Percentiles rank a stretch among this genome's conserved stretches.
Conservation (phyloP, 495 filamentous ascomycete species). For the Talaromyces thailandensis region DNA sequence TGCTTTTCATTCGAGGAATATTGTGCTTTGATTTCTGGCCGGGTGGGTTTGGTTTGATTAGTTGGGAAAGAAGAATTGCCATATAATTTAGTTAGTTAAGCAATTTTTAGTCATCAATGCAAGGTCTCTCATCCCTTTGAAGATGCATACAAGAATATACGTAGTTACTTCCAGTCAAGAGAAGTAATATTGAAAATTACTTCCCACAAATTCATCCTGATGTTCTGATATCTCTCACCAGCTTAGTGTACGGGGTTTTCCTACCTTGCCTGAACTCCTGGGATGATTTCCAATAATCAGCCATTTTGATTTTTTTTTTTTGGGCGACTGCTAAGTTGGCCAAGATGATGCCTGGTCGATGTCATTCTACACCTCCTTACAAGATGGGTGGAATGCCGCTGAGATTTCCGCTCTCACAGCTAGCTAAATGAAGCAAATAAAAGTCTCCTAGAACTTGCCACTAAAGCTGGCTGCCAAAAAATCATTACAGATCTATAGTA, state of each 20-base stretch:
- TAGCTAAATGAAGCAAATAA: conserved; percentile 2
- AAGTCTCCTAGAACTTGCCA: conserved; percentile 14
- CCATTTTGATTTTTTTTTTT: no score
- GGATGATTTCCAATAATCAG: no score
- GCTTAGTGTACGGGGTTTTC: no score
- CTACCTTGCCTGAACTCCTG: no score
- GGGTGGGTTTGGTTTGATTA: background rate
- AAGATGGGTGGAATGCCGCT: conserved; percentile 20
- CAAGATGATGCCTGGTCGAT: no score
- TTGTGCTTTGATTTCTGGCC: conserved; percentile 2
- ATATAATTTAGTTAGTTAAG: background rate
- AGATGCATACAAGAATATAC: background rate
- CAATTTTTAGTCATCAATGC: background rate
- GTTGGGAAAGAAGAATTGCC: background rate
- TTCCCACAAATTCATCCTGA: no score
- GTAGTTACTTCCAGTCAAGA: background rate
- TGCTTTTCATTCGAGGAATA: conserved; percentile 21
- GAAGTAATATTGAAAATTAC: no score
- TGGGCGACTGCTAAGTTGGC: no score
- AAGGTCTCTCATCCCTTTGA: background rate
- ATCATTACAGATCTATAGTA: no score
- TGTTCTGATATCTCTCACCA: no score
- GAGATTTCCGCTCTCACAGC: conserved; percentile 7
- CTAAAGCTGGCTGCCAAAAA: conserved; percentile 2
- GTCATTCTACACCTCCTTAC: conserved; percentile 14